phyloP scores from a whole-genome alignment of 2,329 filamentous ascomycete genomes.

The Cercospora berteroae region DNA sequence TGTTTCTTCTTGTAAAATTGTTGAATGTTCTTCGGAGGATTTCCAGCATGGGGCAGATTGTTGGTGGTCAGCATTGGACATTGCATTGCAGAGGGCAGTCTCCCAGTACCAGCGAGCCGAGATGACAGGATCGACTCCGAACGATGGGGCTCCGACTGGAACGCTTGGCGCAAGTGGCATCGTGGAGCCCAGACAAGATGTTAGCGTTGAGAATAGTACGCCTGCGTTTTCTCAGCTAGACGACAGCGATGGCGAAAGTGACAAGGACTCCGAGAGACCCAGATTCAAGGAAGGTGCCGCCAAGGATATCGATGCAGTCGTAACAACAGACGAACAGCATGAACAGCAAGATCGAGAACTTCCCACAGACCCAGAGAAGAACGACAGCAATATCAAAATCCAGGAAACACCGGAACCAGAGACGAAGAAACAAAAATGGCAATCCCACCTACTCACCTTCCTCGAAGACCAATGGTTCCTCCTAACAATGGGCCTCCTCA shows the following conservation, averaged over 20 bases:
- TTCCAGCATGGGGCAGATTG: neutral
- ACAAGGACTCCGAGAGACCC: neutral
- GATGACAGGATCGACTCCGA: conserved; percentile 2
- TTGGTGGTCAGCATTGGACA: neutral
- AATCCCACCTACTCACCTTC: conserved; percentile 9
- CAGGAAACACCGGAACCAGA: neutral
- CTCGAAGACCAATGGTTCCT: conserved; percentile 63
- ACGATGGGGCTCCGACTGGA: neutral
- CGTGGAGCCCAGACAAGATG: neutral
- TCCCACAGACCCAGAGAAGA: neutral
- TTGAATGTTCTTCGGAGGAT: neutral
- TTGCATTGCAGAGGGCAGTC: neutral
- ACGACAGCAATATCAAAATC: neutral
- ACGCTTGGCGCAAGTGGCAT: neutral
- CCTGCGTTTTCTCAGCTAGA: neutral
- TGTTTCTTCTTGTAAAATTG: neutral
- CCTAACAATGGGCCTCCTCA: conserved; percentile 57
- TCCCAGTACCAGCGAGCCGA: neutral
- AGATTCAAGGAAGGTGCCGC: neutral
- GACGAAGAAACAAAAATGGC: neutral
- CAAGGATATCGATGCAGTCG: neutral
- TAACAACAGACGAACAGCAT: neutral
- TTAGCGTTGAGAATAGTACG: neutral
- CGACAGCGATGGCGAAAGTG: neutral
- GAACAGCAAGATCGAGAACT: neutral